phyloP scores from a whole-genome alignment of 2,329 filamentous ascomycete genomes.

The Botrytis medusae region DNA sequence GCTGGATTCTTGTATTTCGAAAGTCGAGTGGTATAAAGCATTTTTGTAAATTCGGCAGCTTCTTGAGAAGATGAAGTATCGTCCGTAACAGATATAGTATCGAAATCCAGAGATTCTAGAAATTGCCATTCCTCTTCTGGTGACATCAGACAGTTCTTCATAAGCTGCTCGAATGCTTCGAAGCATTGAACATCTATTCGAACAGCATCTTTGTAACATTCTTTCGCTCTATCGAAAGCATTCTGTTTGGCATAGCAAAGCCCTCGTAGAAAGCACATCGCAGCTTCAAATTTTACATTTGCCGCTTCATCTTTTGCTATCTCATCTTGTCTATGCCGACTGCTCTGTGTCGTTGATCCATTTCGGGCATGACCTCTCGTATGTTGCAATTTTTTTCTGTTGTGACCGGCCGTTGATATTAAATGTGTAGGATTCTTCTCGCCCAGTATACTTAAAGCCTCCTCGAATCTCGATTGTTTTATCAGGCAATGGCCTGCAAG shows the following conservation, averaged over 20 bases:
- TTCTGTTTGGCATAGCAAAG: constrained; percentile 97
- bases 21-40: constrained; percentile 91
- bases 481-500: constrained; percentile 92
- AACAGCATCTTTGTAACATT: constrained; percentile 97
- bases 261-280: constrained; percentile 94
- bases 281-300: constrained; percentile 85
- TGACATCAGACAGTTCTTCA: constrained; percentile 90
- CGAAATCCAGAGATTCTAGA: constrained; percentile 78
- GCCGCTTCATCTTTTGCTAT: constrained; percentile 61
- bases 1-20: constrained; percentile 92
- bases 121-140: constrained; percentile 72
- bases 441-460: constrained; percentile 81
- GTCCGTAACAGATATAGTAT: constrained; percentile 67
- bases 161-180: constrained; percentile 95
- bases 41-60: constrained; percentile 89
- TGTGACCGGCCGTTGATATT: constrained; percentile 62
- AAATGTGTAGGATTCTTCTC: constrained; percentile 93
- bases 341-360: constrained; percentile 49
- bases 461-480: constrained; percentile 86
- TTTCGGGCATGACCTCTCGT: constrained; percentile 53
- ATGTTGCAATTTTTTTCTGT: constrained; percentile 69
- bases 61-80: constrained; percentile 73
- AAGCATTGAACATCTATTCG: constrained; percentile 97
- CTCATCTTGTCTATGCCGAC: constrained; percentile 35
- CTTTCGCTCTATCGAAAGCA: constrained; percentile 93